These are phyloP conservation scores for Scedosporium minutisporum DNA, from an alignment of 2,329 filamentous ascomycete genomes.

Conservation along the genomic window DNA sequence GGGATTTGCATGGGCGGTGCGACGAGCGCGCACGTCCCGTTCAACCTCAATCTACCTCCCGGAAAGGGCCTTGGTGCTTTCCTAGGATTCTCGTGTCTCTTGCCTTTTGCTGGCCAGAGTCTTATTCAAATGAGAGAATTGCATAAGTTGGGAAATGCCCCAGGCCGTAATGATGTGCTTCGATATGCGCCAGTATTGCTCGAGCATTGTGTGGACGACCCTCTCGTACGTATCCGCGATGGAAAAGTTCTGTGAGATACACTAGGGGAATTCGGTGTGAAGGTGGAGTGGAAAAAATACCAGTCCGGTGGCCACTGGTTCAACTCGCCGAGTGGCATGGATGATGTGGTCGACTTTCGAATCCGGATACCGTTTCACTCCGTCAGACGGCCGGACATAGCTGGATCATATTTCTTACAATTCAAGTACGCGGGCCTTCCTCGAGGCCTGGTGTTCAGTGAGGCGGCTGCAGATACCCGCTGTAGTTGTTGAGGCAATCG, in stretches of 20 bases:
- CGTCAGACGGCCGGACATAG: too few species aligned
- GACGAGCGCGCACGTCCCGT: conserved; percentile 25
- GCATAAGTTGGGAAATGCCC: conserved; percentile 17
- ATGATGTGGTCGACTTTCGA: conserved; percentile 26
- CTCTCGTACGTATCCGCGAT: conserved; percentile 26
- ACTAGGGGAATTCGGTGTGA: conserved; percentile 25
- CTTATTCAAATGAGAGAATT: conserved; percentile 21
- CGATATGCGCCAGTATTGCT: conserved; percentile 33
- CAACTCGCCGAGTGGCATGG: conserved; percentile 30
- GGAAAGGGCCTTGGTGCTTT: conserved; percentile 19
- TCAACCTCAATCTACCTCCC: conserved; percentile 21
- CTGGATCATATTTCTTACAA: too few species aligned
- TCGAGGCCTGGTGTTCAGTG: too few species aligned
- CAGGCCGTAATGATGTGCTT: conserved; percentile 20
- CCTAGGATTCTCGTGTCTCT: conserved; percentile 27
- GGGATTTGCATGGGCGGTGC: conserved; percentile 34
- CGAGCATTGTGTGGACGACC: conserved; percentile 35
- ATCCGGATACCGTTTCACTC: too few species aligned
- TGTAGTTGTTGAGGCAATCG: too few species aligned
- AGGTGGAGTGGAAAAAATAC: conserved; percentile 31
- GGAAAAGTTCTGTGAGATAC: conserved; percentile 25
- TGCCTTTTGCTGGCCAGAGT: conserved; percentile 22
- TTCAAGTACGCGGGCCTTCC: too few species aligned
- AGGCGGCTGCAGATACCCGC: too few species aligned
- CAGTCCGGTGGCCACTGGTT: conserved; percentile 33